Evolutionary conservation across 192 early-diverging fungal genomes (phyloP).

Genomic region (Backusella tarrabulga): DNA sequence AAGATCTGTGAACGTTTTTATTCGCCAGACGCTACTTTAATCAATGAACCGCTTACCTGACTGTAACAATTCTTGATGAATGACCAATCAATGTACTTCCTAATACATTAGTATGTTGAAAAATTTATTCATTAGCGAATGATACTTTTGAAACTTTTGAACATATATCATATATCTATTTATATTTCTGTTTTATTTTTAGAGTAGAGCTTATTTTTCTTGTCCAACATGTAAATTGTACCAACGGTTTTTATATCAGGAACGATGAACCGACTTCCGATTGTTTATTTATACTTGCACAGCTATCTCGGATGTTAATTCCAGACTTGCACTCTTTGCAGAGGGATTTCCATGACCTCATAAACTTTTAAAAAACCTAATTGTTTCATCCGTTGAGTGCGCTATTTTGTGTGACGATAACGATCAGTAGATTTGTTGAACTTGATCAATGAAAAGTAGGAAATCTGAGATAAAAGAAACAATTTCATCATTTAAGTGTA

Average conservation of each 20-base stretch:
- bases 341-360: neutral
- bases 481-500: too few relatives aligned
- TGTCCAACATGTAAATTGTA: neutral
- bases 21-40: too few relatives aligned
- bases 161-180: neutral
- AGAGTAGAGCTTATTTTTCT: neutral
- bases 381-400: conserved; percentile 34
- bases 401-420: neutral
- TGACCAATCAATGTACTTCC: too few relatives aligned
- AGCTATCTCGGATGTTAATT: neutral
- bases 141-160: too few relatives aligned
- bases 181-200: neutral
- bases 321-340: neutral
- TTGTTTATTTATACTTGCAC: neutral
- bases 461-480: too few relatives aligned
- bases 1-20: too few relatives aligned
- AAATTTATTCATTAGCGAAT: too few relatives aligned
- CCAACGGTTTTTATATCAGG: neutral
- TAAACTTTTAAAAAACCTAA: neutral
- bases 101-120: too few relatives aligned
- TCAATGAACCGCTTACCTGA: too few relatives aligned
- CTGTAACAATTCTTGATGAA: too few relatives aligned
- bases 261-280: neutral
- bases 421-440: neutral
- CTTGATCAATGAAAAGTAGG: neutral